phyloP scores from a whole-genome alignment of 164 flowering plant species.

The Magnolia changhungtana region DNA sequence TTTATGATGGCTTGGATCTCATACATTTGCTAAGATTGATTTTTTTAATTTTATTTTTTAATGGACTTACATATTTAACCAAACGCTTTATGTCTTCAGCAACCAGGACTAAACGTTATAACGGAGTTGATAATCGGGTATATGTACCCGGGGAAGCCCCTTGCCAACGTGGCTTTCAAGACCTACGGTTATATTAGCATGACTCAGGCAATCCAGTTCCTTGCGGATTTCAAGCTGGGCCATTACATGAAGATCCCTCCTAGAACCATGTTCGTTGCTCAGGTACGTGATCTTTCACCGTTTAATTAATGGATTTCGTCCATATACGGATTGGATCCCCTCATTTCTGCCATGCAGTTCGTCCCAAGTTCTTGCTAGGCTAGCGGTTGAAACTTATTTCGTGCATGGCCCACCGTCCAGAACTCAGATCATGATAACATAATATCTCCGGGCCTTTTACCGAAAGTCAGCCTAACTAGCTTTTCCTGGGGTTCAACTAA shows the following conservation, averaged over 20 bases:
- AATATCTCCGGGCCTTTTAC: no score
- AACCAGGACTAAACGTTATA: conserved; percentile 51
- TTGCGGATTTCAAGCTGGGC: conserved; percentile 64
- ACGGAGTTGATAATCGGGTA: conserved; percentile 59
- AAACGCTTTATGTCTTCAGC: conserved; percentile 21
- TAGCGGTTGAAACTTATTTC: no score
- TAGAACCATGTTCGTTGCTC: conserved; percentile 57
- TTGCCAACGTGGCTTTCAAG: conserved; percentile 62
- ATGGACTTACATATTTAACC: neutral
- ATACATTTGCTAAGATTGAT: no score
- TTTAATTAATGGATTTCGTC: no score
- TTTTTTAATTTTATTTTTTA: neutral
- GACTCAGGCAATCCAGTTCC: conserved; percentile 44
- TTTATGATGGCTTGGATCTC: no score
- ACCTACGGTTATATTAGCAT: conserved; percentile 56
- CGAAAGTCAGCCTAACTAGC: no score
- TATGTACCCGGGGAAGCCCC: conserved; percentile 57
- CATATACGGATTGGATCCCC: no score
- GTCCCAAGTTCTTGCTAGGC: no score
- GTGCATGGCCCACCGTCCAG: no score
- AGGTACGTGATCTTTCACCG: conserved; percentile 30
- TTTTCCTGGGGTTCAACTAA: no score
- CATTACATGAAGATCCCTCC: conserved; percentile 87
- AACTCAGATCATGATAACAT: no score
- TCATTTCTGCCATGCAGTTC: no score